Percentiles rank a stretch among this genome's conserved stretches.
Conservation (phyloP, 1,284 basidiomycete genomes). For the Sutorius eximius region DNA sequence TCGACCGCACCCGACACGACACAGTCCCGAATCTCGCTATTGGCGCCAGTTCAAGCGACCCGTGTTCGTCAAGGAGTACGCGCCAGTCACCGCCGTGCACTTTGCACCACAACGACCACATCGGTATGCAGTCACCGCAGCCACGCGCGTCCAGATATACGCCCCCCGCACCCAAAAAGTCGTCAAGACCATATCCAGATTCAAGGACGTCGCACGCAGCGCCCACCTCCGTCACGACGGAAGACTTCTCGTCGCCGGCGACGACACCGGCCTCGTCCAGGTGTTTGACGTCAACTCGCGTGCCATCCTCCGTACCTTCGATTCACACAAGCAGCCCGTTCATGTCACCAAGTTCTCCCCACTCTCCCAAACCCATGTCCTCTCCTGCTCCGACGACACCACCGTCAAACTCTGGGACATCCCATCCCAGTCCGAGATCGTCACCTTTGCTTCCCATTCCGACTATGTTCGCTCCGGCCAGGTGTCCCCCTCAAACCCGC, state of each 20-base stretch:
- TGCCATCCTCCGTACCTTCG: constrained; percentile 90
- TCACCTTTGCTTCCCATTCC: constrained; percentile 82
- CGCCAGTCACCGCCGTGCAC: constrained; percentile 89
- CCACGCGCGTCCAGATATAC: constrained; percentile 93
- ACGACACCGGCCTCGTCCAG: constrained; percentile 93
- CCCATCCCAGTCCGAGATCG: constrained; percentile 80
- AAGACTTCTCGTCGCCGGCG: constrained; percentile 92
- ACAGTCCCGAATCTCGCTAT: constrained; percentile 70
- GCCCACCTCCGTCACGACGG: constrained; percentile 90
- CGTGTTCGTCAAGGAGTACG: constrained; percentile 92
- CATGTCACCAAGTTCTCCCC: constrained; percentile 93
- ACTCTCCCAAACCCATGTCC: constrained; percentile 76
- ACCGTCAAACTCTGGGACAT: constrained; percentile 96
- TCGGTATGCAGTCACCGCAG: constrained; percentile 93
- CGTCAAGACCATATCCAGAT: constrained; percentile 93
- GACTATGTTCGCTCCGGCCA: constrained; percentile 96
- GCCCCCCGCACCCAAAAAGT: constrained; percentile 94
- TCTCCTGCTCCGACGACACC: constrained; percentile 96
- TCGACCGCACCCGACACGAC: constrained; percentile 56
- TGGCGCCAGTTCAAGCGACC: constrained; percentile 84
- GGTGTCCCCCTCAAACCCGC: constrained; percentile 80
- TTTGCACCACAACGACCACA: constrained; percentile 86
- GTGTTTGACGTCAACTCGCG: constrained; percentile 96
- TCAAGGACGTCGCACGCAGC: constrained; percentile 93
- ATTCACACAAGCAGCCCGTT: constrained; percentile 92